Conservation (phyloP, 192 early-diverging fungal genomes). For the Linnemannia exigua region DNA sequence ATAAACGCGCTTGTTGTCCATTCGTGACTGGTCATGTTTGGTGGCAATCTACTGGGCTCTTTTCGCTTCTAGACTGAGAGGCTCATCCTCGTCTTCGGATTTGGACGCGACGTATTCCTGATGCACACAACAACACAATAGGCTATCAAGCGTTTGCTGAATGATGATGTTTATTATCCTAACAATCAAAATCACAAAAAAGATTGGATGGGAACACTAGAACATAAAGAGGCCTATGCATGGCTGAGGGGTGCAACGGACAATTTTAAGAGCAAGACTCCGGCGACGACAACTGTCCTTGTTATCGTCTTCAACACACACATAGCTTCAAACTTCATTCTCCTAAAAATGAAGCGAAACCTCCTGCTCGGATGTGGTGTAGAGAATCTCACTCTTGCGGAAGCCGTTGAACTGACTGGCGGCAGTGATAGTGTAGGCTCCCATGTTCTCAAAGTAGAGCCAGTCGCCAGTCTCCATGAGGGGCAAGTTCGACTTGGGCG, state of each 20-base stretch:
- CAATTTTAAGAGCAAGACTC: not conserved
- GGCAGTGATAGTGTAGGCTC: conserved; percentile 94
- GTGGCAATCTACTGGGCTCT: conserved; percentile 1
- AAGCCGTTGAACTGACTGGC: conserved; percentile 91
- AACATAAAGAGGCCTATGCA: conserved; percentile 4
- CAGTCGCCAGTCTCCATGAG: conserved; percentile 94
- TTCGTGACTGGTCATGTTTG: not conserved
- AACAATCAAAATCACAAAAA: not conserved
- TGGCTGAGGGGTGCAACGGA: not conserved
- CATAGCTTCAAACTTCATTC: conserved; percentile 1
- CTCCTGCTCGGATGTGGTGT: conserved; percentile 80
- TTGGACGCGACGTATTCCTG: not conserved
- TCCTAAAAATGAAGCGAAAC: conserved; percentile 49
- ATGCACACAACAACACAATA: not conserved
- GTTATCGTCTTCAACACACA: conserved; percentile 33
- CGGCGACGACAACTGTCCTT: conserved; percentile 46
- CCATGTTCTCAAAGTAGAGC: conserved; percentile 95
- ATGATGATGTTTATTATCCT: conserved; percentile 6
- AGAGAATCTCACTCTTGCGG: conserved; percentile 83
- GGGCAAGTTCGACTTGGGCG: conserved; percentile 75
- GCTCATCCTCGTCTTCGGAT: no score
- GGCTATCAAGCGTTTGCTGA: not conserved
- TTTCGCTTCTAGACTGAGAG: no score
- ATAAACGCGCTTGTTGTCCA: not conserved
- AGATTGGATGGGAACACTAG: not conserved